phyloP scores from a whole-genome alignment of 208 protist genomes.

The Crithidia brevicula region DNA sequence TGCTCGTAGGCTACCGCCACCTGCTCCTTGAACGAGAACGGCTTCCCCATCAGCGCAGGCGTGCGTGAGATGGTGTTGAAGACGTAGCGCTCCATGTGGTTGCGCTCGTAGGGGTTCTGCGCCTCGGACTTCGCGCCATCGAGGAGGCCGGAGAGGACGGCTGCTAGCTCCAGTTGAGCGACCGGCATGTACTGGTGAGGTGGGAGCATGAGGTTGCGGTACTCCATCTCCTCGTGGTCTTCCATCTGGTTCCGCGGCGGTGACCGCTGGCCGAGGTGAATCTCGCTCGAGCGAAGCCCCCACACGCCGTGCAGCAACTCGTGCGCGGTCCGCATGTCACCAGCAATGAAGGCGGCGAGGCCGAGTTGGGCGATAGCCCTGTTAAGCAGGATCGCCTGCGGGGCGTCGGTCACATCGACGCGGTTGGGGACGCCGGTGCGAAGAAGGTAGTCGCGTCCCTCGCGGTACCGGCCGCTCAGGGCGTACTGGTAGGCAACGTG shows the following conservation, averaged over 20 bases:
- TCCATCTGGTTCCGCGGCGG: conserved; percentile 39
- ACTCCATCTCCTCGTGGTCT: conserved; percentile 55
- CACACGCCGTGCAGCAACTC: conserved; percentile 65
- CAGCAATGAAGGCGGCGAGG: conserved; percentile 75
- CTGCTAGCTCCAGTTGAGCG: conserved; percentile 72
- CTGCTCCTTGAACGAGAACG: conserved; percentile 69
- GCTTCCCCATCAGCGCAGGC: conserved; percentile 57
- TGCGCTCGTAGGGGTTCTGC: conserved; percentile 81
- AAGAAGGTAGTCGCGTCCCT: conserved; percentile 76
- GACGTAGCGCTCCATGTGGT: conserved; percentile 70
- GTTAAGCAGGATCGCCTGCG: conserved; percentile 76
- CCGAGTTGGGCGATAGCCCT: conserved; percentile 82
- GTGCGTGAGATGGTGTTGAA: conserved; percentile 63
- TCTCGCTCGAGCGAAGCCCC: conserved; percentile 55
- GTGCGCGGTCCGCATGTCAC: conserved; percentile 67
- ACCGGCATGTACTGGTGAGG: conserved; percentile 66
- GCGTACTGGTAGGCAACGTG: conserved; percentile 82
- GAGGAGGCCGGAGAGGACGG: conserved; percentile 78
- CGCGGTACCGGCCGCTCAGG: conserved; percentile 70
- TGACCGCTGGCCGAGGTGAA: conserved; percentile 69
- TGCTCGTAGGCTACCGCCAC: conserved; percentile 65
- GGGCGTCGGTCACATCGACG: conserved; percentile 27
- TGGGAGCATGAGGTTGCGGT: conserved; percentile 63
- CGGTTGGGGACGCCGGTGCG: conserved; percentile 55
- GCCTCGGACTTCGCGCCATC: conserved; percentile 77